A percentile compares a stretch with the other conserved stretches of the same genome.
Evolutionary conservation across 371 early-diverging fungal species (phyloP).

Genomic region (Mucor circinelloides): DNA sequence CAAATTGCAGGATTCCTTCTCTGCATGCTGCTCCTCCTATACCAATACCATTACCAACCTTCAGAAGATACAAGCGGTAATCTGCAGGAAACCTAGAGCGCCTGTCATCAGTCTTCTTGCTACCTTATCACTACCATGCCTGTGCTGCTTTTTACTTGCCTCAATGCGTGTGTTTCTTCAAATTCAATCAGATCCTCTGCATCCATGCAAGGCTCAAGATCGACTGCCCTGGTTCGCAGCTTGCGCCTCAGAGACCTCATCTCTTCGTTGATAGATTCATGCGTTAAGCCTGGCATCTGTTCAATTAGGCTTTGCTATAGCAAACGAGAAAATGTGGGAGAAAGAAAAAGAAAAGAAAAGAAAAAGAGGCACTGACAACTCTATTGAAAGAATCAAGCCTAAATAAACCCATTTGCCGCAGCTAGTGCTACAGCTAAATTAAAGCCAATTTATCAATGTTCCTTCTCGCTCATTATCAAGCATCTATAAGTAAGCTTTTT

Average conservation of each 20-base stretch:
- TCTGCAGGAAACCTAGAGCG: conserved; percentile 9
- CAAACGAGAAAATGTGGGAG: not conserved
- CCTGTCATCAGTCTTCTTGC: not conserved
- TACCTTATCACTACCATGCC: not conserved
- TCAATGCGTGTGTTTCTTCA: conserved; percentile 1
- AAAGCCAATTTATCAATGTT: not conserved
- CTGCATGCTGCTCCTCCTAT: not conserved
- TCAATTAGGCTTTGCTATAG: not conserved
- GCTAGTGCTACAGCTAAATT: not conserved
- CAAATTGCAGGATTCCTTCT: conserved; percentile 6
- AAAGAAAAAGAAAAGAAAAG: not conserved
- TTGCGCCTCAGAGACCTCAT: not conserved
- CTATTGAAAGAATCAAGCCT: not conserved
- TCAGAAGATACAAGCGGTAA: conserved; percentile 7
- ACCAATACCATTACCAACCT: conserved; percentile 6
- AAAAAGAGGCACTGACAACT: not conserved
- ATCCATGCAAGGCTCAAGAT: not conserved
- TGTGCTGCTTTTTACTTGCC: not conserved
- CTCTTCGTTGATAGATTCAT: not conserved
- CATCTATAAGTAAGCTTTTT: not conserved
- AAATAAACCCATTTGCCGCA: not conserved
- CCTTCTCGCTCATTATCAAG: not conserved
- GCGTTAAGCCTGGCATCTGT: not conserved
- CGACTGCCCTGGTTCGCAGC: not conserved
- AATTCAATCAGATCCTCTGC: not conserved